Base-by-base conservation (phyloP, 1,284 basidiomycete genomes). In the Cutaneotrichosporon cyanovorans region DNA sequence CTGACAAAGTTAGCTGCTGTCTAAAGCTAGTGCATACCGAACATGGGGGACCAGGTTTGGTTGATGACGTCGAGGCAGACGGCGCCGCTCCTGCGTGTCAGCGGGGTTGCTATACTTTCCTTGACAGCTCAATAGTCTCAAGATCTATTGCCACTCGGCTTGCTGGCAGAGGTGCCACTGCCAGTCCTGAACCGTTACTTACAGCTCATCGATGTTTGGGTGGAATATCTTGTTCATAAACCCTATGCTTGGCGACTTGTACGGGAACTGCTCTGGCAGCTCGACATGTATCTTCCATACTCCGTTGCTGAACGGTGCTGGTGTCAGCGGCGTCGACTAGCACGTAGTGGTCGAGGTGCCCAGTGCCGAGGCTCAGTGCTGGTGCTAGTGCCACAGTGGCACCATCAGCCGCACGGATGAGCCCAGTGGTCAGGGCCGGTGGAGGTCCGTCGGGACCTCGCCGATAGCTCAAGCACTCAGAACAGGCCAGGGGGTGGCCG, bases 201-300 rank as follows among this genome's bases (percentile, higher is more conserved):
- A 90, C 86, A 92, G 74, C 72, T 96, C 92, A 72, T 96, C 91
- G 63, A 96, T 96, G 68, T 96, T 97, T 10, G 93, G 93, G 66
- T 98, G 93, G 71, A 96, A 98, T 68, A 98, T 97, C 83, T 96
- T 96, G 81, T 98, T 98, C 89, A 96, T 93, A 74, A 98, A 98
- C 1, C 93, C 93, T 61, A 98, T 98, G 63, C 89, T 93, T 3
- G 95, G 93, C 28, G 89, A 93, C 74, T 98, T 98, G 82, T 87
- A 98, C 1, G 93, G 95, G 66, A 98, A 98, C 71, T 95, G 89
- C 63, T 97, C 91, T 4, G 95, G 93, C n/a, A 98, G 78, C 68
- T 98, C 95, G 50, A 98, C 95, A 63, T 97, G 95, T 52, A 98
- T 92, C 79, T 93, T 96, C 93, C 93, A 98, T 37, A 92, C 86